Evolutionary conservation across 2,329 filamentous ascomycete genomes (phyloP).

Genomic region (Botrytis aclada): DNA sequence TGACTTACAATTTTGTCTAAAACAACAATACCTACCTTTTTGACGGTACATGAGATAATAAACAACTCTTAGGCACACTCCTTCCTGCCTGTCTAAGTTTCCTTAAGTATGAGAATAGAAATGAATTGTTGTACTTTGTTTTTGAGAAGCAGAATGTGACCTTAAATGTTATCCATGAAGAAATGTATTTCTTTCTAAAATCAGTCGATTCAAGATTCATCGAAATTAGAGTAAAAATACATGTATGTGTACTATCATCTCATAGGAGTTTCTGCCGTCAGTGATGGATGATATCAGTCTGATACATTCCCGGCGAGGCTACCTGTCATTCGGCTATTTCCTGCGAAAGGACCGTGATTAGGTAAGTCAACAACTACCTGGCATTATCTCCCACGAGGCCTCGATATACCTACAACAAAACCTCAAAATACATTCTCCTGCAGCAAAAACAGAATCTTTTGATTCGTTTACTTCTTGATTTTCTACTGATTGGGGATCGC

Average conservation of each 20-base stretch:
- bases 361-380: conserved; percentile 20
- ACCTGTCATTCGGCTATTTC: conserved; percentile 21
- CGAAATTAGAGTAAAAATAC: not conserved
- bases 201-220: not conserved
- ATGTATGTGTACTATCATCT: not conserved
- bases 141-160: not conserved
- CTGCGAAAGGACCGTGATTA: conserved; percentile 1
- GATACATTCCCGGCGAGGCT: not conserved
- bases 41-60: not conserved
- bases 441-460: not conserved
- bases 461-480: not conserved
- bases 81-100: not conserved
- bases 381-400: conserved; percentile 16
- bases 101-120: not conserved
- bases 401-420: not conserved
- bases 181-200: not conserved
- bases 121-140: not conserved
- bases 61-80: not conserved
- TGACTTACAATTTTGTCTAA: not conserved
- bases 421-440: conserved; percentile 3
- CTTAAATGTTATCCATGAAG: not conserved
- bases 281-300: not conserved
- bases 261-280: not conserved
- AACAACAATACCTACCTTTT: not conserved
- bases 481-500: not conserved